Evolutionary conservation across 805 yeast genomes (phyloP).

Genomic region (Vanderwaltozyma verrucispora): DNA sequence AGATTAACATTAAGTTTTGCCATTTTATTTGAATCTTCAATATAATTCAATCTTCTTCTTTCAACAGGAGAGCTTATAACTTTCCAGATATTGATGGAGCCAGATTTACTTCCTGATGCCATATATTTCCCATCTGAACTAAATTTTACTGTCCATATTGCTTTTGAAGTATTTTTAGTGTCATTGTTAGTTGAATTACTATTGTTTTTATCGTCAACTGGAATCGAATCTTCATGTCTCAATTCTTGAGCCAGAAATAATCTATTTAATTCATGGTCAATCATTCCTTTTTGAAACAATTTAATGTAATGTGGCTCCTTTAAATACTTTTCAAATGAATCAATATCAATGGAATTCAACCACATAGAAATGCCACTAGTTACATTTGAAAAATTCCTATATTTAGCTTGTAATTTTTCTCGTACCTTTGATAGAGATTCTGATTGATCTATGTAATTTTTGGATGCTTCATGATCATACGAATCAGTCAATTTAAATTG

Average conservation of each 20-base stretch:
- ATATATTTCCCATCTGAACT: slow-evolving; percentile 70
- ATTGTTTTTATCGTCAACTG: background rate
- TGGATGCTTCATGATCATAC: too few species aligned
- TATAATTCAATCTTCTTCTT: slow-evolving; percentile 36
- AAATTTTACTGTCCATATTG: slow-evolving; percentile 68
- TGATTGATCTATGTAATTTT: background rate
- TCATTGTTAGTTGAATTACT: background rate
- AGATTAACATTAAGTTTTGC: too few species aligned
- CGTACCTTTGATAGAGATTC: slow-evolving; percentile 10
- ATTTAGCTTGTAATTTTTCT: slow-evolving; percentile 9
- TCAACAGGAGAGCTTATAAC: slow-evolving; percentile 67
- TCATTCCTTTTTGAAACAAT: slow-evolving; percentile 33
- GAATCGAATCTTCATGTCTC: background rate
- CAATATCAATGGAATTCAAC: slow-evolving; percentile 20
- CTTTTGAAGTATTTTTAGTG: slow-evolving; percentile 18
- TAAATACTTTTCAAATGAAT: slow-evolving; percentile 34
- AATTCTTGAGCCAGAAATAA: slow-evolving; percentile 61
- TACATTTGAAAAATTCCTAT: background rate
- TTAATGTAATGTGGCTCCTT: slow-evolving; percentile 48
- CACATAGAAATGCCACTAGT: background rate
- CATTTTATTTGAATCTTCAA: background rate
- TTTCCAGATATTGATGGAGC: slow-evolving; percentile 63
- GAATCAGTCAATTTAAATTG: slow-evolving; percentile 12
- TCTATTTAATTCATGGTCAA: slow-evolving; percentile 38
- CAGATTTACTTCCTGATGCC: slow-evolving; percentile 78